Evolutionary conservation across 2,329 filamentous ascomycete species (phyloP).

Genomic region (Malbranchea cinnamomea): DNA sequence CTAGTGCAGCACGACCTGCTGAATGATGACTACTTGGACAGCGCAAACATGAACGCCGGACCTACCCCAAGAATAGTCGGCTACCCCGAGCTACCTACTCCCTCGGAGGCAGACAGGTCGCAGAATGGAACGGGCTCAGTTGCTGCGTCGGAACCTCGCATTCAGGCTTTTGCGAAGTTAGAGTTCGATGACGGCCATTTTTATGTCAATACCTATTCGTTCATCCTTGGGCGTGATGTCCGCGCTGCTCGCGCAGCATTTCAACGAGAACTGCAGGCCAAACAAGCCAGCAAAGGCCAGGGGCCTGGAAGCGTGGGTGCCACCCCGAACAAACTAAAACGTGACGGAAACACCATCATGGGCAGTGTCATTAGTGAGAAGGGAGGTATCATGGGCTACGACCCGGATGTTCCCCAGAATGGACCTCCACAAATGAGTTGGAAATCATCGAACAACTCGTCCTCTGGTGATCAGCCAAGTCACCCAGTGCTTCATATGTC

Average conservation of each 20-base stretch:
- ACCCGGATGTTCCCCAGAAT: slow-evolving; percentile 28
- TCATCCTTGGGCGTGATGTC: slow-evolving; percentile 48
- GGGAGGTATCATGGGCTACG: slow-evolving; percentile 39
- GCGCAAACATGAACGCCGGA: slow-evolving; percentile 8
- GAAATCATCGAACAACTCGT: slow-evolving; percentile 39
- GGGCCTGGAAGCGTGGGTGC: slow-evolving; percentile 31
- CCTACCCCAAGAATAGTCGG: slow-evolving; percentile 11
- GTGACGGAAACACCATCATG: slow-evolving; percentile 30
- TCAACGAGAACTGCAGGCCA: slow-evolving; percentile 28
- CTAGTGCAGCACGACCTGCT: slow-evolving; percentile 27
- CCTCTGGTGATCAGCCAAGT: slow-evolving; percentile 23
- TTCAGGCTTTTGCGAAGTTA: slow-evolving; percentile 48
- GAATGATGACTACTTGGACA: slow-evolving; percentile 23
- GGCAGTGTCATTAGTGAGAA: slow-evolving; percentile 40
- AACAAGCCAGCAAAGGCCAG: slow-evolving; percentile 31
- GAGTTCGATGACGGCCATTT: slow-evolving; percentile 51
- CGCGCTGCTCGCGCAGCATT: slow-evolving; percentile 34
- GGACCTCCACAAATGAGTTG: slow-evolving; percentile 25
- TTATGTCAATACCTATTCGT: slow-evolving; percentile 48
- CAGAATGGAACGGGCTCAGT: slow-evolving; percentile 22
- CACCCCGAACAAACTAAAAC: slow-evolving; percentile 30
- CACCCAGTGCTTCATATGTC: slow-evolving; percentile 14
- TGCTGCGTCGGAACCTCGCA: slow-evolving; percentile 28
- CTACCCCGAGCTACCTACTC: slow-evolving; percentile 16
- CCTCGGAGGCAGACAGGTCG: slow-evolving; percentile 14